phyloP scores from a whole-genome alignment of 768 basidiomycete genomes.

The Leccinum subgranulosum region DNA sequence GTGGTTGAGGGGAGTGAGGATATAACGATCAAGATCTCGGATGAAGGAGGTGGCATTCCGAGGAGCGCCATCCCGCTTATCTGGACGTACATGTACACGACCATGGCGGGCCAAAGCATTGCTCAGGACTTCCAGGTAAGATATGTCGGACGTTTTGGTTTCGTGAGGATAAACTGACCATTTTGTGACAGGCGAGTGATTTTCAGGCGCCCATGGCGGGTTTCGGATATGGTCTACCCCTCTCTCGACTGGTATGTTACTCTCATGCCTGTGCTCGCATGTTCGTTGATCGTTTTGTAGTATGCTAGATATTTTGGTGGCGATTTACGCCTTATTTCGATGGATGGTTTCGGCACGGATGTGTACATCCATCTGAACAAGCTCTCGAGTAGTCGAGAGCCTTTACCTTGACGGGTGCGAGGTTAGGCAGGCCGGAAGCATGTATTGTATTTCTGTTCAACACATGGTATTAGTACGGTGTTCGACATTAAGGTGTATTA shows the following conservation, averaged over 20 bases:
- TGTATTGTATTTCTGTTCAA: background rate
- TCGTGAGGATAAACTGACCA: background rate
- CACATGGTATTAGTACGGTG: no score
- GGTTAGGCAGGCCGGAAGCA: background rate
- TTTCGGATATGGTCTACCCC: conserved; percentile 89
- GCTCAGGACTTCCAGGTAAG: conserved; percentile 63
- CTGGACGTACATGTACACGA: conserved; percentile 99
- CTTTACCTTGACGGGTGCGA: conserved; percentile 42
- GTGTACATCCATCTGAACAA: conserved; percentile 90
- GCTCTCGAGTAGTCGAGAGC: conserved; percentile 81
- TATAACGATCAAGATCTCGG: conserved; percentile 97
- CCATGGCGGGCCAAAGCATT: conserved; percentile 67
- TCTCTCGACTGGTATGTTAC: conserved; percentile 76
- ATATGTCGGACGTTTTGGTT: background rate
- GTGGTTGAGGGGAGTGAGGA: conserved; percentile 98
- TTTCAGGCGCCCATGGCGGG: conserved; percentile 99
- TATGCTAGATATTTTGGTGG: conserved; percentile 95
- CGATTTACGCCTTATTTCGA: conserved; percentile 87
- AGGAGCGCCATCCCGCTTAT: conserved; percentile 85
- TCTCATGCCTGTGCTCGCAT: background rate
- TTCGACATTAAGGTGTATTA: background rate
- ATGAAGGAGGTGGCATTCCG: conserved; percentile 93
- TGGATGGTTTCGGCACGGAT: conserved; percentile 95
- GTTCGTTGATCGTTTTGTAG: conserved; percentile 29
- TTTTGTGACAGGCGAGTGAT: conserved; percentile 57